Evolutionary conservation across 768 basidiomycete genomes (phyloP).

Genomic region (Cyathus striatus): DNA sequence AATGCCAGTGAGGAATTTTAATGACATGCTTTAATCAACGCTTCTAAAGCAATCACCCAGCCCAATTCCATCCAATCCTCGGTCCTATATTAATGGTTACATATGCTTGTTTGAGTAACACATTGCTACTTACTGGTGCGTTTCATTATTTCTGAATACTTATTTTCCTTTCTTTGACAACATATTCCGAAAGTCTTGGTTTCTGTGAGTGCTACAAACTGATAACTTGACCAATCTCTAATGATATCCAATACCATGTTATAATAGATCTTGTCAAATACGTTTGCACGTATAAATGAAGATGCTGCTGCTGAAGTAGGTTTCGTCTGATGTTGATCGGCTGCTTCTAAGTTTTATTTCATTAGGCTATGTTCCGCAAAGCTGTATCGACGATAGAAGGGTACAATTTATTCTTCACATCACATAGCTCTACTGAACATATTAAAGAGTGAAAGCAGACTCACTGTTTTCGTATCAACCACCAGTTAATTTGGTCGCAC

Average conservation of each 20-base stretch:
- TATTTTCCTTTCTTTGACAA: too few relatives aligned
- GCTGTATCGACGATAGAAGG: slow-evolving; percentile 95
- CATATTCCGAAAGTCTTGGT: slow-evolving; percentile 69
- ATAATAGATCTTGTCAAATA: slow-evolving; percentile 84
- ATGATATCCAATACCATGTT: not conserved
- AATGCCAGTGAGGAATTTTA: slow-evolving; percentile 69
- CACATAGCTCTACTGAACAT: slow-evolving; percentile 2
- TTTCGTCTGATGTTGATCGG: not conserved
- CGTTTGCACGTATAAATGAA: slow-evolving; percentile 89
- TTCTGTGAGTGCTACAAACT: too few relatives aligned
- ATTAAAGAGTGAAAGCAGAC: slow-evolving; percentile 72
- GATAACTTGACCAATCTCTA: too few relatives aligned
- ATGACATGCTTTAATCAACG: too few relatives aligned
- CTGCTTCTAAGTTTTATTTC: not conserved
- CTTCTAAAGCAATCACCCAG: too few relatives aligned
- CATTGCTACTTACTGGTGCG: slow-evolving; percentile 80
- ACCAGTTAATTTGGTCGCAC: slow-evolving; percentile 84
- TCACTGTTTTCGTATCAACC: slow-evolving; percentile 92
- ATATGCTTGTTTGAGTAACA: slow-evolving; percentile 91
- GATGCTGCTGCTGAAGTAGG: slow-evolving; percentile 88
- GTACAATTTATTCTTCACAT: slow-evolving; percentile 27
- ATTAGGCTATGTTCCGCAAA: slow-evolving; percentile 88
- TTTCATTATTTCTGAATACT: slow-evolving; percentile 2
- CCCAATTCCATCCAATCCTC: slow-evolving; percentile 78
- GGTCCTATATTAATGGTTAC: slow-evolving; percentile 89